Evolutionary conservation across 805 yeast genomes (phyloP).

Genomic region (Debaryomyces maramus): DNA sequence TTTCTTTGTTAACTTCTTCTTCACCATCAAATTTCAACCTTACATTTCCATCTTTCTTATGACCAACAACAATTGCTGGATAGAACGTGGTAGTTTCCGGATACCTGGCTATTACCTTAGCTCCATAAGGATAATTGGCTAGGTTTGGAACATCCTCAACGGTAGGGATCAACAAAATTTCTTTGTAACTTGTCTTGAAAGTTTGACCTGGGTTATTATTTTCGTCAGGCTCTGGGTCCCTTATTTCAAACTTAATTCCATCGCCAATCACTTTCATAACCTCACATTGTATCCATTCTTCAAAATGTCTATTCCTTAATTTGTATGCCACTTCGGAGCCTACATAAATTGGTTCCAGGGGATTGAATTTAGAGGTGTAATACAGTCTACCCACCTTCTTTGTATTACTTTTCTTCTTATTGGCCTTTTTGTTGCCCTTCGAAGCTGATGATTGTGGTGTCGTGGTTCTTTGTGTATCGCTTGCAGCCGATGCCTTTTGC

Average conservation of each 20-base stretch:
- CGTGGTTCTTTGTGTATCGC: constrained; percentile 6
- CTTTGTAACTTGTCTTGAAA: constrained; percentile 81
- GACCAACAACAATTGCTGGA: constrained; percentile 86
- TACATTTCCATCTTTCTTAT: constrained; percentile 72
- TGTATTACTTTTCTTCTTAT: constrained; percentile 15
- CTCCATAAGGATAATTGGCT: constrained; percentile 65
- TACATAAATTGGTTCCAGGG: constrained; percentile 54
- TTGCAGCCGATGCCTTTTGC: constrained; percentile 12
- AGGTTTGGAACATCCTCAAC: constrained; percentile 40
- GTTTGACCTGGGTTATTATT: constrained; percentile 83
- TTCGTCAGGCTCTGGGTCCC: constrained; percentile 98
- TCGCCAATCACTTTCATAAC: constrained; percentile 76
- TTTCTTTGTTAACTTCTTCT: constrained; percentile 93
- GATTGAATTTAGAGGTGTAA: constrained; percentile 57
- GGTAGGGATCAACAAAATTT: constrained; percentile 71
- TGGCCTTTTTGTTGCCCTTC: constrained; percentile 6
- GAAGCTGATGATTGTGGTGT: constrained; percentile 6
- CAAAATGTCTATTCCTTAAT: constrained; percentile 66
- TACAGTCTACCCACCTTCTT: constrained; percentile 44
- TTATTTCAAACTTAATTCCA: constrained; percentile 78
- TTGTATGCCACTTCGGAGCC: constrained; percentile 90
- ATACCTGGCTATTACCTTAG: constrained; percentile 86
- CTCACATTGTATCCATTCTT: constrained; percentile 96
- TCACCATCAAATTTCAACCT: constrained; percentile 90
- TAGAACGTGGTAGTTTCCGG: constrained; percentile 98